Evolutionary conservation across 2,329 filamentous ascomycete species (phyloP), one percentile per base, ranked within the genome.

Genomic region (Monosporascus sp.): DNA sequence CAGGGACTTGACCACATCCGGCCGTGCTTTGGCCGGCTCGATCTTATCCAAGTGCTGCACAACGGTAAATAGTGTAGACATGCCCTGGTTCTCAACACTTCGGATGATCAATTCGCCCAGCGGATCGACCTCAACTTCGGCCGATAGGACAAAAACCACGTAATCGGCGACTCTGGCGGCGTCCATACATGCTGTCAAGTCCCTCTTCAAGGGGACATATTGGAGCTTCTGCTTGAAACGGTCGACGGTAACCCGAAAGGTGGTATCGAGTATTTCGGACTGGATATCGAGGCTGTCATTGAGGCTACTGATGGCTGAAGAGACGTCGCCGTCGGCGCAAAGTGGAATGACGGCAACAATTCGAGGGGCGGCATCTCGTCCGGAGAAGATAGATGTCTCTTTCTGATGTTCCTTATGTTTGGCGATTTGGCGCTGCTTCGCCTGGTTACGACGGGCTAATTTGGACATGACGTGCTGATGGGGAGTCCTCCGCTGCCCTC

Each of bases 401-500:
- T 88, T 87, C 48, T 88, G 80, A 66, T 94, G 88, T 64, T 94
- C 91, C 67, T 86, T 86, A 67, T 91, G 85, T 73, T 97, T 97
- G 62, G 85, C 79, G 57, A 88, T 76, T 65, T 93, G 89, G 71
- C 87, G 86, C 77, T 99, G 94, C 72, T 93, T 93, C 63, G 91
- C 90, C 76, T 96, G 91, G 72, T 99, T 97, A 64, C 91, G 86
- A 56, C 94, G 88, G 73, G 96, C 91, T 70, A 99, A 83, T 74
- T 97, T 99, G 55, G 91, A 96, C 90, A 97, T 93, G 74, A 97
- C 84, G 75, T 96, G 91, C 71, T 99, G 94, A 71, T 96, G 91
- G 52, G 90, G 90, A 17, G 93, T 96, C 72, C 90, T 95, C 66
- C 93, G 85, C 64, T 79, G 78, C 56, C 87, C 86, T 64, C 81